These are phyloP conservation scores for Delonix regia DNA, from an alignment of 306 rosid species.

Conservation along the genomic window DNA sequence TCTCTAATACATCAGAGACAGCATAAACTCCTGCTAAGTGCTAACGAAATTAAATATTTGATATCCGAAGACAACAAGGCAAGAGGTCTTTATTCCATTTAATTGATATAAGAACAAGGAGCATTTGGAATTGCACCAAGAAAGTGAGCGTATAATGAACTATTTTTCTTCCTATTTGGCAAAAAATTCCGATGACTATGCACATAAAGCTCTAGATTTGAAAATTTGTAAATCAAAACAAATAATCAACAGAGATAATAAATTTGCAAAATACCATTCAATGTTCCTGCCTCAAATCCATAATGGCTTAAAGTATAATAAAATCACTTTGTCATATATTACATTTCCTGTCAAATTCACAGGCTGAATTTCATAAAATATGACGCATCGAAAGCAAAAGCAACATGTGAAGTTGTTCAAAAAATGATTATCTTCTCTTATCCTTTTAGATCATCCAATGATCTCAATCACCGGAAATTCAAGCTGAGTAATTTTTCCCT, in stretches of 20 bases:
- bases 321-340: neutral
- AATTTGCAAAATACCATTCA: neutral
- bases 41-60: neutral
- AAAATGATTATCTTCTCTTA: neutral
- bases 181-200: neutral
- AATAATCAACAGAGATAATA: slow-evolving; percentile 2
- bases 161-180: slow-evolving; percentile 8
- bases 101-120: neutral
- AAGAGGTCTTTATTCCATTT: neutral
- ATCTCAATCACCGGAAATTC: neutral
- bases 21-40: slow-evolving; percentile 1
- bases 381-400: neutral
- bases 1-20: neutral
- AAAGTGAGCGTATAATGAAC: neutral
- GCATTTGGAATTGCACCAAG: slow-evolving; percentile 2
- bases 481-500: neutral
- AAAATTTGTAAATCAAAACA: neutral
- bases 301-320: neutral
- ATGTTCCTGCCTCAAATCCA: neutral
- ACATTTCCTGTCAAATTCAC: neutral
- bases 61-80: neutral
- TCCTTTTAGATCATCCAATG: neutral
- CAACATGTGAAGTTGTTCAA: neutral
- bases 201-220: neutral
- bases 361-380: neutral